Percentiles rank a stretch among this genome's conserved stretches.
phyloP scores from a whole-genome alignment of 2,329 filamentous ascomycete genomes.

The Bipolaris gigantea region DNA sequence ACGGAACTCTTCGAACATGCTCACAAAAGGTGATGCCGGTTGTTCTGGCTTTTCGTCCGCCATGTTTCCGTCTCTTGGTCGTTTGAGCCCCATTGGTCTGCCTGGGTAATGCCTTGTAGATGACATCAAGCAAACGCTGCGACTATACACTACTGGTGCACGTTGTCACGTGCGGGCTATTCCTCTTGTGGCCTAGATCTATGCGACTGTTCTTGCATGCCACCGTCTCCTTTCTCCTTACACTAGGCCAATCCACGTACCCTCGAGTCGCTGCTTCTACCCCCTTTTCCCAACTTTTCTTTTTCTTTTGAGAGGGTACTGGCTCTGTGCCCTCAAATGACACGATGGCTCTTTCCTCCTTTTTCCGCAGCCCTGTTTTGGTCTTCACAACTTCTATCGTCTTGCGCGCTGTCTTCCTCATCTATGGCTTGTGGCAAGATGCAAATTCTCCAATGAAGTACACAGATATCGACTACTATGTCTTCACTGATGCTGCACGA shows the following conservation, averaged over 20 bases:
- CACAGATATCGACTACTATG: slow-evolving; percentile 97
- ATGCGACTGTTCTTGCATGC: slow-evolving; percentile 22
- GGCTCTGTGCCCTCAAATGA: neutral
- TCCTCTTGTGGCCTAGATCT: slow-evolving; percentile 19
- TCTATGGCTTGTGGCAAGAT: slow-evolving; percentile 94
- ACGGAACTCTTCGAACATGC: slow-evolving; percentile 85
- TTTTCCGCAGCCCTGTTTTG: slow-evolving; percentile 38
- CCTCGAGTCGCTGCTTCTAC: neutral
- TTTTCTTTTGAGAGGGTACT: neutral
- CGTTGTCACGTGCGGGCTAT: slow-evolving; percentile 27
- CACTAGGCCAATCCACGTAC: neutral
- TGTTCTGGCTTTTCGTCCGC: slow-evolving; percentile 36
- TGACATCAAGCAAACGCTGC: slow-evolving; percentile 29
- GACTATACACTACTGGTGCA: slow-evolving; percentile 24
- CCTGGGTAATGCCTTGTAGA: slow-evolving; percentile 9
- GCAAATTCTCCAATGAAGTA: slow-evolving; percentile 91
- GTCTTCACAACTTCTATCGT: slow-evolving; percentile 55
- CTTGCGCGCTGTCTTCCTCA: slow-evolving; percentile 72
- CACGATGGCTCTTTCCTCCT: slow-evolving; percentile 34
- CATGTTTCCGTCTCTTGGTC: slow-evolving; percentile 43
- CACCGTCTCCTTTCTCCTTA: slow-evolving; percentile 1
- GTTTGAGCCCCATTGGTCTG: slow-evolving; percentile 34
- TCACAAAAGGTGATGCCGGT: slow-evolving; percentile 50
- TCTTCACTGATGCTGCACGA: slow-evolving; percentile 93
- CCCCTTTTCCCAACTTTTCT: neutral